phyloP scores from a whole-genome alignment of 331 rosid species.

The Acacia pycnantha region DNA sequence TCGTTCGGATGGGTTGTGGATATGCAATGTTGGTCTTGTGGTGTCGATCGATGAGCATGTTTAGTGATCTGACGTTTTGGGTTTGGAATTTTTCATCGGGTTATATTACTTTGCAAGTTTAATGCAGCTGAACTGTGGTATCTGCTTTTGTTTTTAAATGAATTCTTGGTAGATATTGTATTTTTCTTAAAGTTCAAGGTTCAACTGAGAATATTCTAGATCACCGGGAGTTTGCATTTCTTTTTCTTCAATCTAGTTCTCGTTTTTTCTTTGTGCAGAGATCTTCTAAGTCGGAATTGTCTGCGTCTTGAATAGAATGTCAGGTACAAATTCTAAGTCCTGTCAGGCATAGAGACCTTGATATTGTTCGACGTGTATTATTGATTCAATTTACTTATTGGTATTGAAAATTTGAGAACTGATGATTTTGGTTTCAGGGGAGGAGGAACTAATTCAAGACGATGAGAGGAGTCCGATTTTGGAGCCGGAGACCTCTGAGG shows the following conservation, averaged over 20 bases:
- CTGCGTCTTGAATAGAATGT: conserved; percentile 49
- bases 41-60: conserved; percentile 3
- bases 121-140: conserved; percentile 2
- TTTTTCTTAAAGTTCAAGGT: conserved; percentile 22
- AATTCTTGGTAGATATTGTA: conserved; percentile 14
- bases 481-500: conserved; percentile 78
- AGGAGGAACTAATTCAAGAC: conserved; percentile 49
- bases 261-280: conserved; percentile 46
- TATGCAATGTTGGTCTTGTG: conserved; percentile 3
- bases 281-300: conserved; percentile 31
- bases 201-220: conserved; percentile 20
- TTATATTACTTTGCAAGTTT: neutral
- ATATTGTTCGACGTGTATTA: conserved; percentile 3
- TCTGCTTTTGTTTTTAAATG: neutral
- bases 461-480: conserved; percentile 53
- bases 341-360: conserved; percentile 16
- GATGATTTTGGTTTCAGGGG: conserved; percentile 45
- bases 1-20: neutral
- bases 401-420: conserved; percentile 16
- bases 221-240: conserved; percentile 13
- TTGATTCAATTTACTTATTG: neutral
- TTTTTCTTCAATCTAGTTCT: conserved; percentile 13
- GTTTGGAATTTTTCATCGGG: neutral
- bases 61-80: conserved; percentile 6
- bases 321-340: conserved; percentile 49